Percentiles rank a stretch among this genome's conserved stretches.
Evolutionary conservation across 1,139 yeast species (phyloP).

Genomic region (Sugiyamaella sp.): DNA sequence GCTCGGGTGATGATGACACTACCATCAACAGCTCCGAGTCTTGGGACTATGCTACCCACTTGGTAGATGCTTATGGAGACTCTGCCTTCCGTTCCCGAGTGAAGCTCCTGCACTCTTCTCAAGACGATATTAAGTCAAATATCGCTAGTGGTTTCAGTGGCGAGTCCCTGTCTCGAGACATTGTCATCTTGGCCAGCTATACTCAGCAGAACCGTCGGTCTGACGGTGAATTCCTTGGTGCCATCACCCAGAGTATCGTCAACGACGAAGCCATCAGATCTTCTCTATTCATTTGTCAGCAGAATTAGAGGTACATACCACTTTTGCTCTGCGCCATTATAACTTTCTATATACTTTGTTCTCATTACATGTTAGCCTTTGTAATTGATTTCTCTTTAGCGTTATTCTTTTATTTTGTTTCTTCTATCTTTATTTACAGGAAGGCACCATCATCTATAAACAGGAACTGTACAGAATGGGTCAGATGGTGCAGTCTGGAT

Average conservation of each 20-base stretch:
- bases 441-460: background rate
- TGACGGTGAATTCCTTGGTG: constrained; percentile 8
- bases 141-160: constrained; percentile 9
- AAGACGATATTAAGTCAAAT: constrained; percentile 7
- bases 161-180: constrained; percentile 12
- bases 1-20: constrained; percentile 16
- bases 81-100: constrained; percentile 7
- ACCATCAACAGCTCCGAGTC: constrained; percentile 19
- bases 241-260: constrained; percentile 5
- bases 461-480: too few relatives aligned
- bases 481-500: too few relatives aligned
- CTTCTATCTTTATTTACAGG: background rate
- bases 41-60: constrained; percentile 19
- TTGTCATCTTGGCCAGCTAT: constrained; percentile 12
- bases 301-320: too few relatives aligned
- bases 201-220: background rate
- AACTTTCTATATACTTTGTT: background rate
- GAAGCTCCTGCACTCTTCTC: constrained; percentile 14
- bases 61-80: constrained; percentile 1
- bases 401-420: background rate
- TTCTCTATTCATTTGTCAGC: constrained; percentile 19
- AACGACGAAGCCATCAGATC: constrained; percentile 10
- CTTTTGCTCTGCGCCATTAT: too few relatives aligned
- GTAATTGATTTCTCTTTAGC: too few relatives aligned
- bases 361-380: too few relatives aligned